These are phyloP conservation scores for Fraxinus velutina DNA, from an alignment of 305 asterid genomes.

Conservation along the genomic window DNA sequence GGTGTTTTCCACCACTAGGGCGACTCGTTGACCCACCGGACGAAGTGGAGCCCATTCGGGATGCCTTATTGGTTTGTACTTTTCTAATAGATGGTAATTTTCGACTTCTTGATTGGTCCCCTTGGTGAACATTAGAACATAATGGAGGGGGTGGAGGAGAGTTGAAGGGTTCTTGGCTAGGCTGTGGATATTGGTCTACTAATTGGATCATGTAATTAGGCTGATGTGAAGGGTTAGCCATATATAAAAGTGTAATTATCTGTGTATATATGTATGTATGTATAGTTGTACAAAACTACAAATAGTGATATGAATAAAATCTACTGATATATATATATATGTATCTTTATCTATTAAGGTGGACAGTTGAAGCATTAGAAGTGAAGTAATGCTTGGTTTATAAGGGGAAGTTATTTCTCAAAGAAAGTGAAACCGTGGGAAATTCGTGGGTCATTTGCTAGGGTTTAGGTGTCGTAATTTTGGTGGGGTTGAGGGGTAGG, in stretches of 20 bases:
- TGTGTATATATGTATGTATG: not conserved
- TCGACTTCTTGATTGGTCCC: not conserved
- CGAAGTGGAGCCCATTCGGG: not conserved
- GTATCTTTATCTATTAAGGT: not conserved
- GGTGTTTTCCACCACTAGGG: constrained; percentile 33
- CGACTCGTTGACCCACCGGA: constrained; percentile 17
- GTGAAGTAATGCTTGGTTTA: not conserved
- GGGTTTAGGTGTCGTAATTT: not conserved
- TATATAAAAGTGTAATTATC: constrained; percentile 1
- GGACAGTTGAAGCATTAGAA: constrained; percentile 9
- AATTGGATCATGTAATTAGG: constrained; percentile 31
- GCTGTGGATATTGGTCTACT: constrained; percentile 17
- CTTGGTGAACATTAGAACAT: not conserved
- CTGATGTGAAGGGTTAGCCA: constrained; percentile 35
- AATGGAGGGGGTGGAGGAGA: constrained; percentile 6
- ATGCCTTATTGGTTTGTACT: constrained; percentile 23
- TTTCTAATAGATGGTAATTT: constrained; percentile 24
- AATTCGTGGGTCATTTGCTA: constrained; percentile 3
- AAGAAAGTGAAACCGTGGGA: constrained; percentile 42
- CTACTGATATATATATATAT: not conserved
- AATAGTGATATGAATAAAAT: not conserved
- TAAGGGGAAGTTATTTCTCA: not conserved
- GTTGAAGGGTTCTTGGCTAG: constrained; percentile 14
- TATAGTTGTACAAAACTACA: not conserved
- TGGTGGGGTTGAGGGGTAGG: not conserved